phyloP scores from a whole-genome alignment of 768 basidiomycete genomes.

The Cubamyces sp. region DNA sequence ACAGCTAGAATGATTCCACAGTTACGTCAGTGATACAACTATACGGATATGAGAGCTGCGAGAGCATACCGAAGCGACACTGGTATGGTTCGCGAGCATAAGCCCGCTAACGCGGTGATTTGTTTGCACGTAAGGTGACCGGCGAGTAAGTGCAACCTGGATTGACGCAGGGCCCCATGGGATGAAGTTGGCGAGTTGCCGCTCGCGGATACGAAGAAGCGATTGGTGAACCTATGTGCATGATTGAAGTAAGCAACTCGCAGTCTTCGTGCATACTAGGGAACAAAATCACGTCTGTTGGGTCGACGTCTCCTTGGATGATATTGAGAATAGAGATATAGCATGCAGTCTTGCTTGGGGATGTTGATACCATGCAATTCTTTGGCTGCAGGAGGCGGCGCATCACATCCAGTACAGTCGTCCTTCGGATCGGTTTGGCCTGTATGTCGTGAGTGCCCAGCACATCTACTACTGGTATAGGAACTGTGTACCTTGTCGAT shows the following conservation, averaged over 20 bases:
- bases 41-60: not conserved
- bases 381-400: conserved; percentile 95
- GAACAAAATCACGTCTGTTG: conserved; percentile 75
- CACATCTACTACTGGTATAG: not conserved
- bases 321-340: conserved; percentile 99
- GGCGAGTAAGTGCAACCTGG: conserved; percentile 93
- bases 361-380: conserved; percentile 96
- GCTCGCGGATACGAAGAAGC: conserved; percentile 92
- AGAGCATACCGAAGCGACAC: conserved; percentile 83
- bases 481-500: conserved; percentile 77
- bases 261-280: conserved; percentile 2
- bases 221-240: conserved; percentile 88
- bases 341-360: conserved; percentile 89
- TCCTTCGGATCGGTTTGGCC: conserved; percentile 95
- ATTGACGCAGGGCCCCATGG: conserved; percentile 99
- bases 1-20: conserved; percentile 58
- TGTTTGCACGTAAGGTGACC: conserved; percentile 84
- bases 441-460: not conserved
- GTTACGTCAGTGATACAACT: not conserved
- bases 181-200: conserved; percentile 96
- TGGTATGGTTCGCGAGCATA: conserved; percentile 99
- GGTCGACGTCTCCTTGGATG: conserved; percentile 98
- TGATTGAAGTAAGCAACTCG: not conserved
- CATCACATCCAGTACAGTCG: conserved; percentile 98
- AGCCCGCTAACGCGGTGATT: conserved; percentile 96